Conservation (phyloP, 139 green algal genomes). For the Parachlorella kessleri region DNA sequence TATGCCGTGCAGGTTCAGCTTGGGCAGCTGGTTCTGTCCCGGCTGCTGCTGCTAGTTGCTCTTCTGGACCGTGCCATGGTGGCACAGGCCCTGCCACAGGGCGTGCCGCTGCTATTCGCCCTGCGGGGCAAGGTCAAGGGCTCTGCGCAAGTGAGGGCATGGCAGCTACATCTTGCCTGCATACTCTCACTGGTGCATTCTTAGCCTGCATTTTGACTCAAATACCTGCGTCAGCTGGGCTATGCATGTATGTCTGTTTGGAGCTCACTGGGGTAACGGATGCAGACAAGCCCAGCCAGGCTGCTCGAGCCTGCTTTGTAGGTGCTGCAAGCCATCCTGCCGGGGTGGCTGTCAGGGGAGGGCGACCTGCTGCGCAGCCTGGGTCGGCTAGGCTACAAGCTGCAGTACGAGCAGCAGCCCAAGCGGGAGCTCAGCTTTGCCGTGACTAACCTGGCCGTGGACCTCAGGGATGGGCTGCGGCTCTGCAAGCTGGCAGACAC, state of each 20-base stretch:
- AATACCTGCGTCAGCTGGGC: no score
- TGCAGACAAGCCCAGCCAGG: background rate
- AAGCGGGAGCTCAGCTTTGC: constrained; percentile 69
- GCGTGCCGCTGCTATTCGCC: constrained; percentile 64
- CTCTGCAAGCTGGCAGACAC: constrained; percentile 72
- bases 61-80: constrained; percentile 68
- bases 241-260: no score
- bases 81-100: constrained; percentile 14
- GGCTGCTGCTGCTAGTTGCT: constrained; percentile 77
- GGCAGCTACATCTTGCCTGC: no score
- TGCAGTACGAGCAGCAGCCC: constrained; percentile 67
- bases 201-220: no score
- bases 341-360: constrained; percentile 66
- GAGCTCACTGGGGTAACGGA: background rate
- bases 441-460: constrained; percentile 55
- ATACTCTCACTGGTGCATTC: no score
- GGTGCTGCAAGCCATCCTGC: constrained; percentile 63
- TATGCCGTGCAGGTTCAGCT: constrained; percentile 63
- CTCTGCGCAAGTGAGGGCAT: constrained; percentile 64
- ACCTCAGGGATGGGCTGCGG: constrained; percentile 76
- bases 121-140: constrained; percentile 54
- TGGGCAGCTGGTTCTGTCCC: constrained; percentile 67
- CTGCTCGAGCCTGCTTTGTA: constrained; percentile 30
- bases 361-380: constrained; percentile 76
- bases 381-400: constrained; percentile 64